Evolutionary conservation across 2,329 filamentous ascomycete species (phyloP).

Genomic region (Curvularia sp.): DNA sequence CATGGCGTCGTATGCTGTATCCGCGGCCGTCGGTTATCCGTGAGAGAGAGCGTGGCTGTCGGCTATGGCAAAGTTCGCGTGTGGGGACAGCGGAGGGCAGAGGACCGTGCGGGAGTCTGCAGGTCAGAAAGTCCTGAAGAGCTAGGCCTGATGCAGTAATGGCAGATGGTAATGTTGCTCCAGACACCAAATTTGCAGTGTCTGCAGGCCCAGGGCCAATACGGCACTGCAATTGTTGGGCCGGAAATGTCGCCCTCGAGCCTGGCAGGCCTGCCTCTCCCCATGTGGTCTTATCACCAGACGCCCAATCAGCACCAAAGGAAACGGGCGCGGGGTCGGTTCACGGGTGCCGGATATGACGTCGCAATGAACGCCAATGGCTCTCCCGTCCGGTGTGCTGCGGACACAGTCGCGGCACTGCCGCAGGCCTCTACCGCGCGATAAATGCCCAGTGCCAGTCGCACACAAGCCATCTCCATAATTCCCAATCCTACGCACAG

Average conservation of each 20-base stretch:
- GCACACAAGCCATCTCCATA: constrained; percentile 11
- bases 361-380: constrained; percentile 13
- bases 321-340: constrained; percentile 16
- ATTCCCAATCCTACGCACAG: constrained; percentile 18
- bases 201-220: constrained; percentile 35
- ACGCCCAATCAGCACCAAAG: constrained; percentile 13
- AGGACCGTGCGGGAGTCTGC: constrained; percentile 33
- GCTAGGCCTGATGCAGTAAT: constrained; percentile 10
- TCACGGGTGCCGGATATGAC: constrained; percentile 15
- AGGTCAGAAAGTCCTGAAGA: constrained; percentile 35
- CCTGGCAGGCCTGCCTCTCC: background rate
- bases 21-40: constrained; percentile 39
- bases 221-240: constrained; percentile 19
- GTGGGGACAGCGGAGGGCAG: constrained; percentile 20
- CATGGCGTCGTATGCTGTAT: constrained; percentile 52
- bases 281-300: background rate
- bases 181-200: constrained; percentile 17
- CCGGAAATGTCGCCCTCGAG: constrained; percentile 13
- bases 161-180: constrained; percentile 13
- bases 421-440: background rate
- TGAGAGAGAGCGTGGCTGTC: constrained; percentile 29
- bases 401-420: background rate
- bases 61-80: constrained; percentile 33
- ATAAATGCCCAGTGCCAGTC: constrained; percentile 5
- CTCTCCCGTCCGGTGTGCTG: background rate